phyloP scores from a whole-genome alignment of 345 rosid species.

The Excoecaria agallocha region DNA sequence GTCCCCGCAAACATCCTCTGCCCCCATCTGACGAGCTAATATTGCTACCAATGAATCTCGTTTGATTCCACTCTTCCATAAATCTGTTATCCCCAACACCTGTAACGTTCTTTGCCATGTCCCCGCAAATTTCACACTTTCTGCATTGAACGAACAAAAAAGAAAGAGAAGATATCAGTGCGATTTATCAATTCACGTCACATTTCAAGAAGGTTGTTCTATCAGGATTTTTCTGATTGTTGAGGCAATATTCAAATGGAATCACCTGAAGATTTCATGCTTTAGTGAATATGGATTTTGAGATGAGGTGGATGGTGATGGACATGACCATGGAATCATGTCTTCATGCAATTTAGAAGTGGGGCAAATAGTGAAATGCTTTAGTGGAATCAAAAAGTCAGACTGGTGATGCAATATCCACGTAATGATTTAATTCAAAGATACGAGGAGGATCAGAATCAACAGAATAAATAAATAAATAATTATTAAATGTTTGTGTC shows the following conservation, averaged over 20 bases:
- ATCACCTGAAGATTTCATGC: too few species aligned
- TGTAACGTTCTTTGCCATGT: conserved; percentile 46
- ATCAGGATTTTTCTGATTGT: not conserved
- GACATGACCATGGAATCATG: not conserved
- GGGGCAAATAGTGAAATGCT: not conserved
- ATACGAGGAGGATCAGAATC: not conserved
- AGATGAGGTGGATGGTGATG: too few species aligned
- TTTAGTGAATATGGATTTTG: too few species aligned
- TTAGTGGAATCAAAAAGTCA: not conserved
- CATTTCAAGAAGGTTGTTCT: too few species aligned
- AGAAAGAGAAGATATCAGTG: conserved; percentile 3
- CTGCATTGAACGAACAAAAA: conserved; percentile 38
- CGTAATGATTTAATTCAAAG: not conserved
- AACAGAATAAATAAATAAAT: not conserved
- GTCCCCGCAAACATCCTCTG: conserved; percentile 56
- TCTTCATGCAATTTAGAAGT: not conserved
- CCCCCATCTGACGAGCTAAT: conserved; percentile 23
- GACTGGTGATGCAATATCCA: not conserved
- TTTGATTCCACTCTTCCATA: conserved; percentile 49
- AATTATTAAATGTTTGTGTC: too few species aligned
- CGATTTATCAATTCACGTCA: not conserved
- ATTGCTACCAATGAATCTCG: conserved; percentile 22
- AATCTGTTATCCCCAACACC: conserved; percentile 47
- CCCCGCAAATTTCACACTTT: conserved; percentile 66
- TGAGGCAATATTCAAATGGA: too few species aligned